Evolutionary conservation across 2,329 filamentous ascomycete genomes (phyloP).

Genomic region (Blastomyces gilchristii): DNA sequence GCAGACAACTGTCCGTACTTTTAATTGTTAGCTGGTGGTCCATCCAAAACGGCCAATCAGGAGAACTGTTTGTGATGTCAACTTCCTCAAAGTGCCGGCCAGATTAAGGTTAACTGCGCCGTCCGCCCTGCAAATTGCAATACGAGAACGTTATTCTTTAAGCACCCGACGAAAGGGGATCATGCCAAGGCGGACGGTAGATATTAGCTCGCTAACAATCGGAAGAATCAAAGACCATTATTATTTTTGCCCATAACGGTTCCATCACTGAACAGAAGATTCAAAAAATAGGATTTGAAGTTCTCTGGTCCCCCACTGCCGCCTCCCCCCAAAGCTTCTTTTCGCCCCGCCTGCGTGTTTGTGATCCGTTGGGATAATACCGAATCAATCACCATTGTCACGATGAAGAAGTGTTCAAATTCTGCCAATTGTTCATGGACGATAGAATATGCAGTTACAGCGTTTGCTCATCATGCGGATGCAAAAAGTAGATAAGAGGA

Average conservation of each 20-base stretch:
- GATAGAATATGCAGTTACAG: not conserved
- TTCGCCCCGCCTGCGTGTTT: not conserved
- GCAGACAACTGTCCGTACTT: not conserved
- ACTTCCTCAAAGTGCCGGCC: not conserved
- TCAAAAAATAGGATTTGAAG: not conserved
- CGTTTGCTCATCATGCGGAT: not conserved
- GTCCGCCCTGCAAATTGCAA: not conserved
- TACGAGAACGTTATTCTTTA: not conserved
- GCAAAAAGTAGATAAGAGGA: not conserved
- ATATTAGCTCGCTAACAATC: not conserved
- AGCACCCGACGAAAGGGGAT: not conserved
- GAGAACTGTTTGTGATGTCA: not conserved
- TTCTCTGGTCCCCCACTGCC: not conserved
- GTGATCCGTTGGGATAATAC: not conserved
- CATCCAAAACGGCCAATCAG: not conserved
- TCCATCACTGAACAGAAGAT: not conserved
- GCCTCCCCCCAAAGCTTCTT: conserved; percentile 1
- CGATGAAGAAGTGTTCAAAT: not conserved
- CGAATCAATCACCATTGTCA: not conserved
- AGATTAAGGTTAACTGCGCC: conserved; percentile 4
- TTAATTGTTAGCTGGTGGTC: not conserved
- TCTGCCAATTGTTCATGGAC: too few relatives aligned
- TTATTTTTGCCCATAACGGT: not conserved
- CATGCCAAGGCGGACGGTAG: not conserved
- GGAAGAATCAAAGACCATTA: not conserved